Evolutionary conservation across 306 rosid genomes (phyloP), one percentile per base, ranked within the genome.

Genomic region (Cucurbita ficifolia): DNA sequence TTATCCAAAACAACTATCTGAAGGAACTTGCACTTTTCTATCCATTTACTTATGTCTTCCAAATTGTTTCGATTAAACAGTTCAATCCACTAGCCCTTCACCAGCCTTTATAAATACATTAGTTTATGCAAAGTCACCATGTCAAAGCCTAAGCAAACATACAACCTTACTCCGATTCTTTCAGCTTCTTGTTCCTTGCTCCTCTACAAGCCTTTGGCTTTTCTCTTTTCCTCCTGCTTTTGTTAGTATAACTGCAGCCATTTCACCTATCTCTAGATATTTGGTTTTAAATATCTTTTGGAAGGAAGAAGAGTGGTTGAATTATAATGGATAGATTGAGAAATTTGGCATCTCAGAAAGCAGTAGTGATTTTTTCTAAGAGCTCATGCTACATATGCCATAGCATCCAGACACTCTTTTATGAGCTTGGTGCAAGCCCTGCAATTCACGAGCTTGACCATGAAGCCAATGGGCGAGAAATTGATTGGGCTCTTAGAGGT

Each of bases 361-460:
- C 99, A 9, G 96, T 94, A 5, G 99, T 95, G 79, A 89, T 95
- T 81, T 95, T 95, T 69, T 87, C 97, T 21, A 91, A 90, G 90
- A 95, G 99, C 82, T 85, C 96, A 49, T 95, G 97, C 74, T 95
- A 82, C 88, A 91, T 95, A 88, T 88, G 97, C 81, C 96, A 95
- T 75, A 95, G 97, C 76, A 85, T 95, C 59, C 88, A 89, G 85
- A 82, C 89, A 64, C 96, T 91, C 5, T 91, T 95, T 80, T 88
- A 91, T 67, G 96, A 91, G 67, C 96, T 91, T 36, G 99, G 99
- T 7, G 99, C 97, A 16, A 95, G 96, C 81, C 97, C 99, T 10
- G 97, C 90, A 19, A 84, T 91, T 64, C 96, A 95, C 54, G 99
- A 95, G 83, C 83, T 95, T 43, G 99, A 95, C 76, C 93, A 79